Evolutionary conservation across 2,329 filamentous ascomycete species (phyloP), one percentile per base, ranked within the genome.

Genomic region (Colletotrichum lupini): DNA sequence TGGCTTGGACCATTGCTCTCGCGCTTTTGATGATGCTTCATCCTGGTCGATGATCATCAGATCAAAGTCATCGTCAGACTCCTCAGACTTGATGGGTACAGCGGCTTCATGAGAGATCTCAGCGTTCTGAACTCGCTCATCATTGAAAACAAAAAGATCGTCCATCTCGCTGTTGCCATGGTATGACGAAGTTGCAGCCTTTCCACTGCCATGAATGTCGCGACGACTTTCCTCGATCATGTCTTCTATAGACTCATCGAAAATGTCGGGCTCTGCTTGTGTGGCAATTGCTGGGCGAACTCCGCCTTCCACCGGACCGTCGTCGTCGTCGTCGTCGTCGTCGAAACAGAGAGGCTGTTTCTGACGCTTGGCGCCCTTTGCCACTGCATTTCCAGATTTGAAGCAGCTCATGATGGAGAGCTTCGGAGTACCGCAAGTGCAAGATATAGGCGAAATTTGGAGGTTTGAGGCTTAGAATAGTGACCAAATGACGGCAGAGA

Each of bases 71-170:
- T 56, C 32, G 0, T 62, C 49, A 1, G 16, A 28, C 1, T 42
- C 28, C 37, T 72, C 63, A 5, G n/a, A 9, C 16, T 62, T 62
- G 57, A 72, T 6, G 19, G 53, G 11, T 1, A 22, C 14, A 3
- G 4, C 14, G 26, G 24, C 4, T 1, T 19, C 11, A 1, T 24
- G 56, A 2, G 11, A 9, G 1, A 24, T 0, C 1, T 2, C 8
- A 3, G 8, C 9, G 16, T 14, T 5, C 2, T 8, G 24, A 4
- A 9, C 42, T 24, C 5, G 49, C n/a, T 57, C 32, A 1, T 35
- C 30, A 1, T 19, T 14, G 14, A 19, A 12, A 11, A 67, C 57
- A 30, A 72, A 72, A 2, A 72, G 28, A 1, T 58, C 57, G 11
- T 2, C 8, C 11, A 28, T 4, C 5, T 58, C 52, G 1, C 6